Base-by-base conservation (phyloP, 2,329 filamentous ascomycete species). In the Chrysoporthe austroafricana region DNA sequence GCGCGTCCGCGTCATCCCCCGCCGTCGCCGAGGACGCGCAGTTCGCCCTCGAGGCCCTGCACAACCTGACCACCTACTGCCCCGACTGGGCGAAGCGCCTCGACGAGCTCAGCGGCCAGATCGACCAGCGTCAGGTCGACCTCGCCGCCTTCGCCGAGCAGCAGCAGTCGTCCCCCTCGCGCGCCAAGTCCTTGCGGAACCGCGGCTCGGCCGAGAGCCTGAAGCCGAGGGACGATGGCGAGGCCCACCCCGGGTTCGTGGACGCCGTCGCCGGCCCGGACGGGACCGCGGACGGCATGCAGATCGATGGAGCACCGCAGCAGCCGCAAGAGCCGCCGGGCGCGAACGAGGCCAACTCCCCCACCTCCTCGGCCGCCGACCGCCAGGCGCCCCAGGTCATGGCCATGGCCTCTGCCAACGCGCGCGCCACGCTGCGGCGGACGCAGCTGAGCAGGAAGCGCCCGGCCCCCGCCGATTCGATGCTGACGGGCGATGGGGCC, bases 11-110 rank as follows among this genome's bases (percentile, higher is more conserved):
- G 44, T 56, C 46, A 26, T 14, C 65, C 21, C 52, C 65, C 34
- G n/a, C 42, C 39, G 32, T 64, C 42, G 34, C 68, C 39, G 75
- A 74, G 69, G 74, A 75, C 70, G 71, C 70, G 59, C 72, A 77
- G 56, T 66, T 76, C 62, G 79, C 81, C 70, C 85, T 86, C 78
- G 88, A 90, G 69, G 84, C 87, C 39, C 77, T 90, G 65, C 83
- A 79, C 65, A 83, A 83, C 68, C 80, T 90, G 48, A 80, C 81
- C 64, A 80, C 76, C 71, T 86, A 88, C 69, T 81, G 89, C 54
- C 88, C 88, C 18, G 83, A 85, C 74, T 90, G 88, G 88, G 79
- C 86, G 48, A 79, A 79, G 68, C 83, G 85, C 32, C 82, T 90
- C 57, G 85, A 89, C 70, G 84, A 88, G 63, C 82, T 90, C 67